A percentile compares a stretch with the other conserved stretches of the same genome.
Evolutionary conservation across 2,329 filamentous ascomycete species (phyloP).

Genomic region (Pseudogymnoascus sp.): DNA sequence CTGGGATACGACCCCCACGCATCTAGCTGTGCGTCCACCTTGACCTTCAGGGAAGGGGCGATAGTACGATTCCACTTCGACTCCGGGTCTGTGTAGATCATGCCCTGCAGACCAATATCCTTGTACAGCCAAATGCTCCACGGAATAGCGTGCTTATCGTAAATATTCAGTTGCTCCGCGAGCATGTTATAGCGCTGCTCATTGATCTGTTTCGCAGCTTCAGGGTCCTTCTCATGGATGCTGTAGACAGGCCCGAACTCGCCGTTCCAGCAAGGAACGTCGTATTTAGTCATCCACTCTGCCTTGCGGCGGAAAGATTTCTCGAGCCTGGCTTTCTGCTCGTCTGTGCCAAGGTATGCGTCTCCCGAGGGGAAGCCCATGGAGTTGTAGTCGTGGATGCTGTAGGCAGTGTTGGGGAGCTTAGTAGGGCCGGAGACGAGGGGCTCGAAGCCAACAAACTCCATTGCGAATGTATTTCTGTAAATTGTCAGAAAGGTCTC

Average conservation of each 20-base stretch:
- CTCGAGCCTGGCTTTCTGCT: conserved; percentile 36
- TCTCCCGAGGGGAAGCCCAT: conserved; percentile 40
- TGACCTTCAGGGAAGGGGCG: conserved; percentile 44
- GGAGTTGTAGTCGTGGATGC: conserved; percentile 43
- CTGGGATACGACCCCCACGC: conserved; percentile 39
- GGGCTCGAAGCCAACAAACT: conserved; percentile 35
- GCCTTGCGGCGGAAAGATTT: conserved; percentile 35
- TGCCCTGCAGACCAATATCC: conserved; percentile 47
- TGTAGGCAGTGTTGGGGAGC: conserved; percentile 42
- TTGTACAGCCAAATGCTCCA: conserved; percentile 56
- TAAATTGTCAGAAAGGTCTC: conserved; percentile 20
- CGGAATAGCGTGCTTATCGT: conserved; percentile 40
- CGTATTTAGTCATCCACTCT: conserved; percentile 34
- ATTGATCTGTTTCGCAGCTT: conserved; percentile 29
- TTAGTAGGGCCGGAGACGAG: conserved; percentile 20
- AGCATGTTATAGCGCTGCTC: conserved; percentile 37
- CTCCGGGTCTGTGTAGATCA: conserved; percentile 40
- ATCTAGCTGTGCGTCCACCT: conserved; percentile 42
- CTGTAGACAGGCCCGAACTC: conserved; percentile 41
- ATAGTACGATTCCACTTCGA: conserved; percentile 43
- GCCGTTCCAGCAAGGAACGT: conserved; percentile 40
- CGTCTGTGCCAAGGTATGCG: conserved; percentile 33
- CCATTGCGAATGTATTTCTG: conserved; percentile 31
- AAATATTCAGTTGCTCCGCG: conserved; percentile 40
- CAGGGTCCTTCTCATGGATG: conserved; percentile 25